These are phyloP conservation scores for Excoecaria agallocha DNA, from an alignment of 345 rosid genomes.

Conservation along the genomic window DNA sequence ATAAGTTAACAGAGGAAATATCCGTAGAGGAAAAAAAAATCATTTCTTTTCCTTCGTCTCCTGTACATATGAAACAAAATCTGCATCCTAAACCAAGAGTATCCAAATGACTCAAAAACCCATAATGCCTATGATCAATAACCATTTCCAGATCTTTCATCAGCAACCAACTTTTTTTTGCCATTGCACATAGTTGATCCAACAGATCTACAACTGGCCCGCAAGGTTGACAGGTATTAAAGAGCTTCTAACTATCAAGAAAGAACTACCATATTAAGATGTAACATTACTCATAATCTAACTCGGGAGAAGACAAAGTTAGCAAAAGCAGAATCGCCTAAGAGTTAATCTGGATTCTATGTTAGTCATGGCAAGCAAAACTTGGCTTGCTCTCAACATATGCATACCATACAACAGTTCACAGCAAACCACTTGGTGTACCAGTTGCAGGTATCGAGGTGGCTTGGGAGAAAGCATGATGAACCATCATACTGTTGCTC, in stretches of 20 bases:
- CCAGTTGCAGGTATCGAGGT: slow-evolving; percentile 51
- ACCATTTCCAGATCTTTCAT: slow-evolving; percentile 6
- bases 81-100: not conserved
- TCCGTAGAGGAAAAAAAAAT: not conserved
- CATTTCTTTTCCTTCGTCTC: slow-evolving; percentile 25
- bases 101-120: not conserved
- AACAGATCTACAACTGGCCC: not conserved
- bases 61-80: slow-evolving; percentile 29
- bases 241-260: slow-evolving; percentile 18
- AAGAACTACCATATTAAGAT: slow-evolving; percentile 11
- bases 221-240: slow-evolving; percentile 9
- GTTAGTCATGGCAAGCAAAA: slow-evolving; percentile 60
- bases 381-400: slow-evolving; percentile 54
- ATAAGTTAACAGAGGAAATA: too few species aligned
- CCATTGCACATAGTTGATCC: not conserved
- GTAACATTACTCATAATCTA: slow-evolving; percentile 18
- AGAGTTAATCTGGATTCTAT: slow-evolving; percentile 34
- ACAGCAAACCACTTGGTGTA: slow-evolving; percentile 43
- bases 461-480: slow-evolving; percentile 40
- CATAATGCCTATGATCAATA: not conserved
- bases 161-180: not conserved
- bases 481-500: slow-evolving; percentile 46
- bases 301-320: slow-evolving; percentile 21
- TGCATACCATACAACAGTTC: slow-evolving; percentile 32
- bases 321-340: slow-evolving; percentile 30